These are phyloP conservation scores for Dendrobium catenatum DNA, from an alignment of 106 monocot species.

Conservation along the genomic window DNA sequence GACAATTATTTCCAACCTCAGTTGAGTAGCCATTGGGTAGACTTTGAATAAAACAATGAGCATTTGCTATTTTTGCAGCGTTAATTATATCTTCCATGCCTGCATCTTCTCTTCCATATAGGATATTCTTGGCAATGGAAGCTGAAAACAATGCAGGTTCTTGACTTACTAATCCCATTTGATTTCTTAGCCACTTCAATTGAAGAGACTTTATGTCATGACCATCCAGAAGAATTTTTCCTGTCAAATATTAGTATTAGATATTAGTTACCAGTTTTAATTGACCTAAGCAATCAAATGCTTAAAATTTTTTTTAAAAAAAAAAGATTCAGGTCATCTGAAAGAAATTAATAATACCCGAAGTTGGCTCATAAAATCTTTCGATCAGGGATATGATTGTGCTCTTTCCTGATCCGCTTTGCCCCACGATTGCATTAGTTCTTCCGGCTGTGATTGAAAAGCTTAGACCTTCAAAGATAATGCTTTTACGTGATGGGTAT, in stretches of 20 bases:
- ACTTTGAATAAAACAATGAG: conserved; percentile 24
- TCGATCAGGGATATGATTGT: conserved; percentile 20
- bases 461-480: conserved; percentile 10
- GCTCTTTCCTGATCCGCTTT: conserved; percentile 21
- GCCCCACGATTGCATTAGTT: conserved; percentile 12
- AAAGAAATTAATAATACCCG: background rate
- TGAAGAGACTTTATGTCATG: conserved; percentile 8
- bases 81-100: conserved; percentile 11
- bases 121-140: conserved; percentile 13
- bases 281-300: background rate
- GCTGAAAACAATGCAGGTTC: conserved; percentile 13
- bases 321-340: background rate
- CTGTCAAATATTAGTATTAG: conserved; percentile 1
- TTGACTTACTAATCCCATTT: conserved; percentile 23
- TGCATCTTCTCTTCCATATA: conserved; percentile 16
- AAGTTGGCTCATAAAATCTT: conserved; percentile 13
- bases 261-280: conserved; percentile 1
- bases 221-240: conserved; percentile 16
- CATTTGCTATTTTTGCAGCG: conserved; percentile 23
- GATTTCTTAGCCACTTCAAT: conserved; percentile 15
- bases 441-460: conserved; percentile 14
- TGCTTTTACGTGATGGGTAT: conserved; percentile 11
- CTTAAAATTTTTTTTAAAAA: background rate
- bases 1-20: conserved; percentile 13
- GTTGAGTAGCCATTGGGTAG: conserved; percentile 29